Conservation (phyloP, 495 filamentous ascomycete genomes). For the Neurospora hispaniola region DNA sequence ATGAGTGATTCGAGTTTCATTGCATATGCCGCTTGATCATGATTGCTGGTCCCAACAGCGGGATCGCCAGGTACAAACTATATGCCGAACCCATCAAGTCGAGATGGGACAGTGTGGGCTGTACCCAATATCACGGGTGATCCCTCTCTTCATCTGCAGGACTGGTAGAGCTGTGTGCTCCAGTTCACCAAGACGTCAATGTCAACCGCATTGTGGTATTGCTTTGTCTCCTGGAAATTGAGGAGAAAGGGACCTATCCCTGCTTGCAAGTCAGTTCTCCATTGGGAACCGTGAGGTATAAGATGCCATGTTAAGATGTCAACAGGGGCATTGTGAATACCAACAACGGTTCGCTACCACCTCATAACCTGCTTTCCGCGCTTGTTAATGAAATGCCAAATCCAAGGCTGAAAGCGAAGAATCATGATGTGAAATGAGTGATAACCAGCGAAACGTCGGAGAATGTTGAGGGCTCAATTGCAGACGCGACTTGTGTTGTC, state of each 20-base stretch:
- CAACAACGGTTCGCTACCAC: constrained; percentile 4
- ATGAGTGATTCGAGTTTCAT: background rate
- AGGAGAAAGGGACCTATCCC: background rate
- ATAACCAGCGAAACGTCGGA: background rate
- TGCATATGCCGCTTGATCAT: background rate
- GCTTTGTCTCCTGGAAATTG: background rate
- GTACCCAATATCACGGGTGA: background rate
- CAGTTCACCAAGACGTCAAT: background rate
- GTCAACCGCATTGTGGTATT: background rate
- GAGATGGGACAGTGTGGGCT: background rate
- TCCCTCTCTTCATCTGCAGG: background rate
- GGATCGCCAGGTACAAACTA: background rate
- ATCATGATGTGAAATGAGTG: background rate
- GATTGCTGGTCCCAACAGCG: background rate
- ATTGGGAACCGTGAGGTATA: background rate
- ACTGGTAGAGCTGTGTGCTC: background rate
- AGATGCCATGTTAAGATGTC: background rate
- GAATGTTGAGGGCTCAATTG: background rate
- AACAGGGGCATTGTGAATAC: background rate
- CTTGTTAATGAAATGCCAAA: background rate
- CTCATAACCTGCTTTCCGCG: constrained; percentile 9
- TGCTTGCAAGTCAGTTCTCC: accelerated
- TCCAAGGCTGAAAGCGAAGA: background rate
- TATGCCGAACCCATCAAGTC: background rate
- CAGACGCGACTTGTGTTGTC: background rate